Evolutionary conservation across 2,329 filamentous ascomycete species (phyloP).

Genomic region (Sporothrix protearum): DNA sequence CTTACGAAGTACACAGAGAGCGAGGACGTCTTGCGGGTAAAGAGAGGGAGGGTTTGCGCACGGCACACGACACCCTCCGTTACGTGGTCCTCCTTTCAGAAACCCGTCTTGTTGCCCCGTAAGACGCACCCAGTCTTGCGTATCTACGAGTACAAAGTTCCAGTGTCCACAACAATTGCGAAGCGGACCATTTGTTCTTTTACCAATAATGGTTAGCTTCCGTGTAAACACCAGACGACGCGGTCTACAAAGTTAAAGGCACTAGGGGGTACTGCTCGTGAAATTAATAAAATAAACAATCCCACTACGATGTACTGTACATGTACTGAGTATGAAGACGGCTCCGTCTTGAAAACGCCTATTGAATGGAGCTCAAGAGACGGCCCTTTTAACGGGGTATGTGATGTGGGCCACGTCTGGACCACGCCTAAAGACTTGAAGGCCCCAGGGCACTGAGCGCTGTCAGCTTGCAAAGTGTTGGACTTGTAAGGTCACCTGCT

Average conservation of each 20-base stretch:
- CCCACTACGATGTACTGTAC: background rate
- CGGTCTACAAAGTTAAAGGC: too few relatives aligned
- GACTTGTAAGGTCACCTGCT: background rate
- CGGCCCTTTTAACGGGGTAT: slow-evolving; percentile 11
- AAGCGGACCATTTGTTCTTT: too few relatives aligned
- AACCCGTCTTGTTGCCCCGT: background rate
- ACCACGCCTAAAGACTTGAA: background rate
- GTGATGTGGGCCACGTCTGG: background rate
- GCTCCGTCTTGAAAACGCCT: background rate
- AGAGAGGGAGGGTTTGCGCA: background rate
- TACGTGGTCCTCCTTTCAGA: too few relatives aligned
- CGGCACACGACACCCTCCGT: background rate
- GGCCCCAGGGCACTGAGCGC: too few relatives aligned
- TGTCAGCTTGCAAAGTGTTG: too few relatives aligned
- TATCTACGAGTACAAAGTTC: background rate
- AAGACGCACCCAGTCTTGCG: background rate
- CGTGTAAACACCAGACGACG: background rate
- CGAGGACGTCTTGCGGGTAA: too few relatives aligned
- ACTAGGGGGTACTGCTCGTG: background rate
- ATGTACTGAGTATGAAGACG: too few relatives aligned
- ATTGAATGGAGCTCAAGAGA: background rate
- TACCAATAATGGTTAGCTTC: background rate
- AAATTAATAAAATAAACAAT: background rate
- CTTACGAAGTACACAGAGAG: background rate
- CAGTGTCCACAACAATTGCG: background rate